phyloP scores from a whole-genome alignment of 2,329 filamentous ascomycete genomes.

The Talaromyces verruculosus region DNA sequence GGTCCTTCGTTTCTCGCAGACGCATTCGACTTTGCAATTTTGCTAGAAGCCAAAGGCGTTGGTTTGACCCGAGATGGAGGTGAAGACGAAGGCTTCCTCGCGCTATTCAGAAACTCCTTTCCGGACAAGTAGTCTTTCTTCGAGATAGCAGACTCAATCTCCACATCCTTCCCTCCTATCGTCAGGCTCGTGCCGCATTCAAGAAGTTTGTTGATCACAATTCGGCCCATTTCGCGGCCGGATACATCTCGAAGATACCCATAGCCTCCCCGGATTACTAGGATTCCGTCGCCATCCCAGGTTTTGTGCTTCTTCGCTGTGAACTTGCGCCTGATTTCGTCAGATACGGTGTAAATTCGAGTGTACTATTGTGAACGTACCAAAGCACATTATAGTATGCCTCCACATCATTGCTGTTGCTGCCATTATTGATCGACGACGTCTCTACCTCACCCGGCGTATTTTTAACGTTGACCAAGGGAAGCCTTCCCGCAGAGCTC shows the following conservation, averaged over 20 bases:
- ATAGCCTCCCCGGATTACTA: constrained; percentile 58
- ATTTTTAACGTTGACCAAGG: constrained; percentile 36
- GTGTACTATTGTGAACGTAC: constrained; percentile 30
- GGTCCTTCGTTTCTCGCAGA: not conserved
- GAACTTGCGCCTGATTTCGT: constrained; percentile 59
- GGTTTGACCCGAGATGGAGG: constrained; percentile 12
- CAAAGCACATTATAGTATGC: constrained; percentile 51
- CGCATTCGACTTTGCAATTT: not conserved
- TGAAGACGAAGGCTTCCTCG: constrained; percentile 28
- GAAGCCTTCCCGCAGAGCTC: constrained; percentile 29
- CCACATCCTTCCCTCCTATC: constrained; percentile 66
- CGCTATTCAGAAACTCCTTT: constrained; percentile 28
- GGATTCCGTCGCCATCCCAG: constrained; percentile 71
- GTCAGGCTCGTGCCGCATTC: constrained; percentile 61
- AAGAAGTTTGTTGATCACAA: constrained; percentile 56
- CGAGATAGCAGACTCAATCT: constrained; percentile 62
- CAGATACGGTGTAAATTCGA: not conserved
- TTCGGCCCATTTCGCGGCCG: constrained; percentile 63
- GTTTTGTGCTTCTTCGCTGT: constrained; percentile 74
- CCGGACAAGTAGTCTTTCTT: constrained; percentile 58
- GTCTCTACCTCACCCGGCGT: constrained; percentile 20
- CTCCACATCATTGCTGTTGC: constrained; percentile 27
- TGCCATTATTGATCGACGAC: constrained; percentile 16
- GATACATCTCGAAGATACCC: constrained; percentile 62
- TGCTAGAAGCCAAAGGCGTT: not conserved